A percentile compares a stretch with the other conserved stretches of the same genome.
Conservation (phyloP, 495 filamentous ascomycete species). For the Penicillium malachiteum region DNA sequence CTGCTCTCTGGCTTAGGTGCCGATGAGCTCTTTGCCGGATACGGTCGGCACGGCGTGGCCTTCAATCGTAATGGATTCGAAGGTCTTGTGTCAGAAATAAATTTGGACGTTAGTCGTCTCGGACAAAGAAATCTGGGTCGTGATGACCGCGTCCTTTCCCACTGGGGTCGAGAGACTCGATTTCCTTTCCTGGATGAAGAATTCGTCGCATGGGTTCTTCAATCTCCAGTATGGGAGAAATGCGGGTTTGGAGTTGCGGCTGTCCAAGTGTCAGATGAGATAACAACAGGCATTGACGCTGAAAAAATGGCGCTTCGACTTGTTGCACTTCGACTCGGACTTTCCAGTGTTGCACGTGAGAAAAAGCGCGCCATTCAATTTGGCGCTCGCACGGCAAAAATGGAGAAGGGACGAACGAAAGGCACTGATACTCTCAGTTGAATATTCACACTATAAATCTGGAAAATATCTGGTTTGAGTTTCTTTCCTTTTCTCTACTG, state of each 20-base stretch:
- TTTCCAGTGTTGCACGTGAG: slow-evolving; percentile 68
- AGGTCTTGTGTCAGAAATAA: slow-evolving; percentile 78
- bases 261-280: background rate
- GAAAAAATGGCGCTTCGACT: slow-evolving; percentile 81
- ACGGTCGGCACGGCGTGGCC: slow-evolving; percentile 78
- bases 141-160: slow-evolving; percentile 85
- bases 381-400: slow-evolving; percentile 81
- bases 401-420: slow-evolving; percentile 70
- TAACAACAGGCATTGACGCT: slow-evolving; percentile 54
- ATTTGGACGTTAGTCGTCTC: slow-evolving; percentile 81
- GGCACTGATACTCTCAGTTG: slow-evolving; percentile 58
- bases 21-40: slow-evolving; percentile 95
- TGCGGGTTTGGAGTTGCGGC: slow-evolving; percentile 65
- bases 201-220: slow-evolving; percentile 77
- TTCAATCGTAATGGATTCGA: slow-evolving; percentile 64
- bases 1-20: slow-evolving; percentile 91
- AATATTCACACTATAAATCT: slow-evolving; percentile 10
- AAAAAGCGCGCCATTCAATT: slow-evolving; percentile 96
- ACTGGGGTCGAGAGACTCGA: slow-evolving; percentile 89
- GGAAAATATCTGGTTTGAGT: background rate
- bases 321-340: slow-evolving; percentile 70
- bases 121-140: slow-evolving; percentile 91
- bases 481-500: background rate
- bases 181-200: slow-evolving; percentile 90
- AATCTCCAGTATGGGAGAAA: slow-evolving; percentile 73